Evolutionary conservation across 768 basidiomycete species (phyloP).

Genomic region (Phanerochaete carnosa): DNA sequence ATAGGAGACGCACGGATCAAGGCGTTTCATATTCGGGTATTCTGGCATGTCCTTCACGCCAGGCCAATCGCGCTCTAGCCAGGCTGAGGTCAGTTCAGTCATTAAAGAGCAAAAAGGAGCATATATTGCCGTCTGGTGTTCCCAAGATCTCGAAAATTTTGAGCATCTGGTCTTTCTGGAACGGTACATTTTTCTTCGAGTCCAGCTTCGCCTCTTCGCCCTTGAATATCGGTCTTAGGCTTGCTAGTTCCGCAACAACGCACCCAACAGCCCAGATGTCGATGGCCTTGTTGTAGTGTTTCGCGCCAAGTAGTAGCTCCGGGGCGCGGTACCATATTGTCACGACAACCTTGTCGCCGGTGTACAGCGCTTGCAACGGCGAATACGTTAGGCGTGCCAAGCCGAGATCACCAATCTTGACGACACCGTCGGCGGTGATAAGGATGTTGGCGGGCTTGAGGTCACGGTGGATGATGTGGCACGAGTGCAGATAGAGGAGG

Average conservation of each 20-base stretch:
- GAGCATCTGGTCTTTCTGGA: constrained; percentile 91
- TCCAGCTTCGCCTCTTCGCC: constrained; percentile 98
- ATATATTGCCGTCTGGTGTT: constrained; percentile 66
- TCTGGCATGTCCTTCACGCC: constrained; percentile 84
- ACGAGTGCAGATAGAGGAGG: constrained; percentile 89
- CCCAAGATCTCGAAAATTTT: constrained; percentile 97
- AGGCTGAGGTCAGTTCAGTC: neutral
- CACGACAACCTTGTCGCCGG: constrained; percentile 97
- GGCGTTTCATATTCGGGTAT: constrained; percentile 74
- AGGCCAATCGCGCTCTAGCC: constrained; percentile 84
- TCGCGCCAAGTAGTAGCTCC: constrained; percentile 92
- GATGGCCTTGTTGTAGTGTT: constrained; percentile 96
- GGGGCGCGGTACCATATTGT: constrained; percentile 99
- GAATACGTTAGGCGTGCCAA: constrained; percentile 89
- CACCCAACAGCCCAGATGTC: constrained; percentile 99
- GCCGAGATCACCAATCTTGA: constrained; percentile 98
- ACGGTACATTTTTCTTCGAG: constrained; percentile 95
- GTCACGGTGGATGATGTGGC: constrained; percentile 94
- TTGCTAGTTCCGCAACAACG: constrained; percentile 94
- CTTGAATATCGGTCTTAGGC: constrained; percentile 95
- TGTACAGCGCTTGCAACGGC: constrained; percentile 87
- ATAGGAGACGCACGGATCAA: constrained; percentile 59
- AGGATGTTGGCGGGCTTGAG: constrained; percentile 99
- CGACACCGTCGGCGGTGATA: constrained; percentile 80
- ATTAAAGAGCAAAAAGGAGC: neutral